Conservation (phyloP, 2,329 filamentous ascomycete species). For the Fusarium sp. region DNA sequence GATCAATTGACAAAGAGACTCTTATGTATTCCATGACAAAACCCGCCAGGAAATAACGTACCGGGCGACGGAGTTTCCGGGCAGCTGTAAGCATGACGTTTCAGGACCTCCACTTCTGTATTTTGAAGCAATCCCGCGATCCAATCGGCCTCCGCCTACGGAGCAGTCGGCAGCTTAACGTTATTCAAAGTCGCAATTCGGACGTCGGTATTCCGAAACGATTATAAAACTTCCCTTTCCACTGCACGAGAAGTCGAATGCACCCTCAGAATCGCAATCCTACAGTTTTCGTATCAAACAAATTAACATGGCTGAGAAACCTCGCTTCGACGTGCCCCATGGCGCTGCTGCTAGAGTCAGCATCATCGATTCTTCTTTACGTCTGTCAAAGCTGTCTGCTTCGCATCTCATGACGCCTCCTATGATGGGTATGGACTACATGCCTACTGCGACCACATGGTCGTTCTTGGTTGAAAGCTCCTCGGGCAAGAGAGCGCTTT, state of each 20-base stretch:
- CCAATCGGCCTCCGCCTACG: background rate
- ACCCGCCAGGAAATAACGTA: background rate
- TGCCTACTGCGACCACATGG: constrained; percentile 11
- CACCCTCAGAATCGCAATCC: background rate
- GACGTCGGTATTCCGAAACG: background rate
- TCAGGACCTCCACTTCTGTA: background rate
- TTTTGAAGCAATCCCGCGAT: background rate
- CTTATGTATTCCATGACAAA: background rate
- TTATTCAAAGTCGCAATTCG: background rate
- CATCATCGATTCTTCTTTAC: constrained; percentile 21
- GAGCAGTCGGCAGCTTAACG: background rate
- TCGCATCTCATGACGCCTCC: constrained; percentile 6
- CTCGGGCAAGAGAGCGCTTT: constrained; percentile 12
- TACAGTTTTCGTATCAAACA: too few species aligned
- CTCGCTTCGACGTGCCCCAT: constrained; percentile 7
- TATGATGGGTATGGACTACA: background rate
- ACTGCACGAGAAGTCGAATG: rapidly evolving
- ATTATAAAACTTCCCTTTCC: too few species aligned
- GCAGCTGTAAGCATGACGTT: background rate
- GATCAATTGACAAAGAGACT: background rate
- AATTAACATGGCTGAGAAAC: background rate
- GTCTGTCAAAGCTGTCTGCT: background rate
- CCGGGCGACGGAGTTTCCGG: background rate
- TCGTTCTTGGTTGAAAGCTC: constrained; percentile 24
- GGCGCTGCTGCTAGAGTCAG: constrained; percentile 15